Base-by-base conservation (phyloP, 441 rosid genomes). In the Daphne laureola region DNA sequence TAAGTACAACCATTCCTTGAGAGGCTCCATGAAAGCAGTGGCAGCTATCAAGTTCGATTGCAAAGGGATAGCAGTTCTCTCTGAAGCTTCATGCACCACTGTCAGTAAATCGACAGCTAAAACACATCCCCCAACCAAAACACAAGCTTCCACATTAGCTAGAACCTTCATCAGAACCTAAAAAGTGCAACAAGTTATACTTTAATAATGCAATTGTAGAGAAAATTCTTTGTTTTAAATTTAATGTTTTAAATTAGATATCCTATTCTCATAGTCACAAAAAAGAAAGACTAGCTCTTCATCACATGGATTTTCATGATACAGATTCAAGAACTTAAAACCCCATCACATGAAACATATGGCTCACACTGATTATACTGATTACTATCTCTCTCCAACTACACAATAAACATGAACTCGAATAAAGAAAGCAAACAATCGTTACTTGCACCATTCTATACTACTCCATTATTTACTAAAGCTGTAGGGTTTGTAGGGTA, bases 11-110 rank as follows among this genome's bases (percentile, higher is more conserved):
- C 99, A 95, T 74, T 95, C 99, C 79, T 95, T 95, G 35, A 84
- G 89, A 31, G 99, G 91, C 74, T 95, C 99, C 99, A 95, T 88
- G 74, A 95, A 95, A 57, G 99, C 99, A 67, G 93, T 78, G 55
- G 99, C 96, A 59, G 99, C 99, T 66, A 95, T 79, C 73, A 95
- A 75, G 72, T 95, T 95, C 53, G 99, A 95, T 56, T 91, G 99
- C 57, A 95, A 77, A 60, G 99, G 99, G 67, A 88, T 95, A 49
- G 86, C 87, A 26, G 98, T 95, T 78, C 99, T 84, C 64, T 95
- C 99, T 46, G 96, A 91, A 71, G 95, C 81, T 88, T 83, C 99
- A 66, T 95, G 97, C 63, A 77, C 96, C 53, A 74, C 89, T 18
- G 99, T 86, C 66, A 95, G 86, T 67, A 90, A 81, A 80, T 90